A percentile compares a stretch with the other conserved stretches of the same genome.
Evolutionary conservation across 768 basidiomycete genomes (phyloP).

Genomic region (Xerocomus spinulosus): DNA sequence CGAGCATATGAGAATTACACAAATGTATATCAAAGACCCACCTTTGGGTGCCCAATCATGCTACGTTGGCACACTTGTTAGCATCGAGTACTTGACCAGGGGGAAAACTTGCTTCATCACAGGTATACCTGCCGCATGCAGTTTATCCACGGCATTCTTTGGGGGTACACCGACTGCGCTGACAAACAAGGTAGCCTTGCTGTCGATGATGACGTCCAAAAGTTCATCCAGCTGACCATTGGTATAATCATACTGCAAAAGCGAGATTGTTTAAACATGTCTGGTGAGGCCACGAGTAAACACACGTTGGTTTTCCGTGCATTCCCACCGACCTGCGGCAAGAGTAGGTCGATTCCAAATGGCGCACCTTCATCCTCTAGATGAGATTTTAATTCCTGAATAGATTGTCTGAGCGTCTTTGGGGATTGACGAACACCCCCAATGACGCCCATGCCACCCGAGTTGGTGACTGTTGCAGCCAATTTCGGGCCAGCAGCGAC

Average conservation of each 20-base stretch:
- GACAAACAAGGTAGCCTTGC: conserved; percentile 73
- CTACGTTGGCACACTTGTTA: conserved; percentile 31
- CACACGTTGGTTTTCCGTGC: conserved; percentile 78
- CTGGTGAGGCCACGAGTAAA: background rate
- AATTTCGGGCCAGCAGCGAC: conserved; percentile 81
- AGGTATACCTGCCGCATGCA: conserved; percentile 72
- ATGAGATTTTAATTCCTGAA: conserved; percentile 68
- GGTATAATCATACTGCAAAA: conserved; percentile 62
- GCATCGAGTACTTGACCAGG: background rate
- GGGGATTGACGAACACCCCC: conserved; percentile 76
- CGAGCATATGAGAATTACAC: background rate
- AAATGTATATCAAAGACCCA: conserved; percentile 18
- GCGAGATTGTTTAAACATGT: background rate
- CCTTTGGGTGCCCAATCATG: conserved; percentile 86
- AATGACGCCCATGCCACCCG: conserved; percentile 85
- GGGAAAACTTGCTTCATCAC: conserved; percentile 72
- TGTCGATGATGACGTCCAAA: conserved; percentile 72
- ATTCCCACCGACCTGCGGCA: conserved; percentile 77
- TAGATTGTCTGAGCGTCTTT: conserved; percentile 60
- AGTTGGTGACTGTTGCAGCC: conserved; percentile 89
- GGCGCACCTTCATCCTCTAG: conserved; percentile 73
- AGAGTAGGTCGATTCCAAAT: conserved; percentile 77
- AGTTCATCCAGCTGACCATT: conserved; percentile 72
- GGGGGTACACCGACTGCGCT: conserved; percentile 84
- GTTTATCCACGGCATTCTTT: conserved; percentile 72